Percentiles rank a stretch among this genome's conserved stretches.
Conservation (phyloP, 306 rosid species). For the Trifolium repens region DNA sequence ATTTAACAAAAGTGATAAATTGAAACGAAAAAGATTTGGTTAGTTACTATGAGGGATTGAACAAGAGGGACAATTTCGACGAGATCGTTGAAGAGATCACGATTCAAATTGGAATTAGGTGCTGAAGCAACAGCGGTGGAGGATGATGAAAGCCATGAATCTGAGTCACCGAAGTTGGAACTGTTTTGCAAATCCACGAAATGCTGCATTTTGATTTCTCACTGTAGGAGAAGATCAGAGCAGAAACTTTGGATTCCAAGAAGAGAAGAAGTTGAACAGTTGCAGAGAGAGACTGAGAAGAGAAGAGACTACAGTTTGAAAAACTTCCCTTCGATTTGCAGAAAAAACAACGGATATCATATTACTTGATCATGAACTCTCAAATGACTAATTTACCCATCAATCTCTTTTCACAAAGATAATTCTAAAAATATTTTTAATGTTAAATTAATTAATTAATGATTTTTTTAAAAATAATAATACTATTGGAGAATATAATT, state of each 20-base stretch:
- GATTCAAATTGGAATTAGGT: slow-evolving; percentile 66
- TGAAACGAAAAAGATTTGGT: background rate
- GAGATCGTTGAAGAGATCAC: slow-evolving; percentile 84
- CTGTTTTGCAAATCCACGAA: slow-evolving; percentile 67
- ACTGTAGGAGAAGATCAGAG: background rate
- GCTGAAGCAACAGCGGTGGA: slow-evolving; percentile 38
- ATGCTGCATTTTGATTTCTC: slow-evolving; percentile 59
- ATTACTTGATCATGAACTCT: background rate
- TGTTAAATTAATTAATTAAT: too few relatives aligned
- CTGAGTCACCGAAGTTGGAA: slow-evolving; percentile 64
- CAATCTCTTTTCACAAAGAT: too few relatives aligned
- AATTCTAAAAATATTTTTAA: too few relatives aligned
- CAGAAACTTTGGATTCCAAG: background rate
- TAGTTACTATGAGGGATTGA: slow-evolving; percentile 65
- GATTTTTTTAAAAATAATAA: too few relatives aligned
- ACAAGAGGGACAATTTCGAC: slow-evolving; percentile 90
- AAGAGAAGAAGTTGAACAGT: background rate
- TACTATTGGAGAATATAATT: too few relatives aligned
- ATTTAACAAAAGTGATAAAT: background rate
- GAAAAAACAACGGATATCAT: slow-evolving; percentile 42
- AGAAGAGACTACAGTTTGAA: slow-evolving; percentile 48
- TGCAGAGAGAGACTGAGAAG: background rate
- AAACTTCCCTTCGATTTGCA: slow-evolving; percentile 28
- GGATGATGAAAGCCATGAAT: slow-evolving; percentile 77
- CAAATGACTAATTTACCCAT: slow-evolving; percentile 38